Evolutionary conservation across 2,329 filamentous ascomycete species (phyloP), one percentile per base, ranked within the genome.

Genomic region (Calonectria henricotiae): DNA sequence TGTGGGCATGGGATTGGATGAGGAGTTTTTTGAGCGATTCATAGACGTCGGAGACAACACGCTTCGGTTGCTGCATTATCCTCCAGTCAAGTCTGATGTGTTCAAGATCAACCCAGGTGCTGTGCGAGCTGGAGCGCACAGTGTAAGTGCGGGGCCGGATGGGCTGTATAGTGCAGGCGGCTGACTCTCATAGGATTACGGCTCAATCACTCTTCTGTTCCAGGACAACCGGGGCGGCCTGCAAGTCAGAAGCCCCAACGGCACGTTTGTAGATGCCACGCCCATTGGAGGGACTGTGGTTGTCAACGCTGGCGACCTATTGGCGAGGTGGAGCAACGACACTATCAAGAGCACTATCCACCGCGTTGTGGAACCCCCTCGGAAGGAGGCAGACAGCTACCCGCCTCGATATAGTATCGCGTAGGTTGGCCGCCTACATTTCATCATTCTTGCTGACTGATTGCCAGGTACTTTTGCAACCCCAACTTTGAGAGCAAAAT

Each of bases 341-440:
- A 93, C 89, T 5, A 97, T 98, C 83, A 95, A 93, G 84, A 96
- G 93, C 79, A 98, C 95, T 4, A 90, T 95, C 70, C 95, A 98
- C 82, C 90, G 95, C 12, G 95, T 98, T 0, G 93, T 98, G 5
- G 93, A 98, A 83, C 95, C 95, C 2, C 93, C 94, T 0, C 84
- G 86, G 17, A 87, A 86, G 4, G 85, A 84, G 3, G 84, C 83
- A 8, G 87, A 86, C 17, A 83, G 85, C 44, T 92, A 97, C 80
- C 94, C 94, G 1, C 87, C 94, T 0, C 87, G 93, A 44, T 98
- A 98, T 79, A 96, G 93, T 76, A 92, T 98, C 79, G 95, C 95
- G 76, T 98, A 76, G 79, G 88, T 85, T 23, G 11, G 27, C 30
- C 9, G 9, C 8, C n/a, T 23, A 8, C 32, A 13, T 13, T 23